Evolutionary conservation across 2,329 filamentous ascomycete genomes (phyloP), one percentile per base, ranked within the genome.

Genomic region (Cyclaneusma minus): DNA sequence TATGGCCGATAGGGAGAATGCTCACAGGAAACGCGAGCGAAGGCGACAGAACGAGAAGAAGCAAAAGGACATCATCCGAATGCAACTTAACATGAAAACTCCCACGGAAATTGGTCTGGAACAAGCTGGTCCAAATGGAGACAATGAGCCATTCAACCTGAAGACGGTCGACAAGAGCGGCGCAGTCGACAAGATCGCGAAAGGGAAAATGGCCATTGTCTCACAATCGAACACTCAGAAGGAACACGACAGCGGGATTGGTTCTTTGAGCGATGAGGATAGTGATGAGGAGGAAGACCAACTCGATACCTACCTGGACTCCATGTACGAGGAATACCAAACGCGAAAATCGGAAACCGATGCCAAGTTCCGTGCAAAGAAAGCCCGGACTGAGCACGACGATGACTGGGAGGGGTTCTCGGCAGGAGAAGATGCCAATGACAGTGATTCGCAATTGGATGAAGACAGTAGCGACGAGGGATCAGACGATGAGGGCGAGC

Each of bases 41-140:
- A 68, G 85, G 37, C 80, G 67, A 41, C 84, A 92, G 33, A 98
- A 98, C 38, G 89, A 98, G 51, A 73, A 73, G 50, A 95, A 92
- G 53, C 81, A 89, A 40, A 89, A 81, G 40, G 89, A 95, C 37
- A 83, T 95, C 33, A 64, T 92, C n/a, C 74, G 89, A 17, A 78
- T 98, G 77, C 89, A 98, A 52, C 72, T 98, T 59, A 77, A 94
- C 55, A 98, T 98, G 89, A 77, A 76, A 3, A 80, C 84, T 1
- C 89, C 89, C 6, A 89, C 83, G 62, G 89, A 98, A 37, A 93
- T 98, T 35, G 89, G 89, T 43, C 68, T 92, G 56, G 89, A 93
- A 47, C 83, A 89, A 51, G 56, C 68, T 13, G 82, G 82, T 0
- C 79, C 81, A 0, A 60, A 68, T 25, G 85, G 82, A 13, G 74